Conservation (phyloP, 176 grass and related monocot species). For the Aegilops umbellulata region DNA sequence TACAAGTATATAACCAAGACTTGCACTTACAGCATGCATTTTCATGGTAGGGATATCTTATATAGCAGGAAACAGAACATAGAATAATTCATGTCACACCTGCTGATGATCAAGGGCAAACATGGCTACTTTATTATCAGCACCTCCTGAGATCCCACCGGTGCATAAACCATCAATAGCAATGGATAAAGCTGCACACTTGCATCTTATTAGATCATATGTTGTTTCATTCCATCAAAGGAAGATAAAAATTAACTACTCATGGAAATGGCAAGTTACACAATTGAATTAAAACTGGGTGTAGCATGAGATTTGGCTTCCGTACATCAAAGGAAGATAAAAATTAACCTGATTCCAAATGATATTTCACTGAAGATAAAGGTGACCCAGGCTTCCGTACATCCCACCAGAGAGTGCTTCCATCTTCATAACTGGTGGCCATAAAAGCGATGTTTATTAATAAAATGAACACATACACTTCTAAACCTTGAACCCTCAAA, state of each 20-base stretch:
- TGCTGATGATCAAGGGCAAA: constrained; percentile 72
- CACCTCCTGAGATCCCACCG: constrained; percentile 90
- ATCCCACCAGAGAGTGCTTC: constrained; percentile 99
- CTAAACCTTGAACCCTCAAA: background rate
- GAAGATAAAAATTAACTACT: constrained; percentile 15
- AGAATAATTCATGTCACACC: constrained; percentile 36
- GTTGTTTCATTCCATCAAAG: background rate
- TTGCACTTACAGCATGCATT: background rate
- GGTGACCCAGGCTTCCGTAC: constrained; percentile 64
- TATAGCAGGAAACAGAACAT: constrained; percentile 5
- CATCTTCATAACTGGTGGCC: constrained; percentile 86
- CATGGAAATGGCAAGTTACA: background rate
- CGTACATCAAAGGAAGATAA: too few species aligned
- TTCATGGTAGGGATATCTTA: background rate
- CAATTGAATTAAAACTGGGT: background rate
- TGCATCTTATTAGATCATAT: constrained; percentile 32
- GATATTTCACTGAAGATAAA: constrained; percentile 69
- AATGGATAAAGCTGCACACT: constrained; percentile 84
- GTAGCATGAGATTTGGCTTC: constrained; percentile 2
- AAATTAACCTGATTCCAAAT: constrained; percentile 98
- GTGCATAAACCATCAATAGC: constrained; percentile 73
- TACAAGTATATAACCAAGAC: too few species aligned
- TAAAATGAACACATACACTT: background rate
- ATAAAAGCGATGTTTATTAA: constrained; percentile 15
- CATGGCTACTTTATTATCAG: constrained; percentile 81